Conservation (phyloP, 2,329 filamentous ascomycete genomes). For the Epichloe typhina region DNA sequence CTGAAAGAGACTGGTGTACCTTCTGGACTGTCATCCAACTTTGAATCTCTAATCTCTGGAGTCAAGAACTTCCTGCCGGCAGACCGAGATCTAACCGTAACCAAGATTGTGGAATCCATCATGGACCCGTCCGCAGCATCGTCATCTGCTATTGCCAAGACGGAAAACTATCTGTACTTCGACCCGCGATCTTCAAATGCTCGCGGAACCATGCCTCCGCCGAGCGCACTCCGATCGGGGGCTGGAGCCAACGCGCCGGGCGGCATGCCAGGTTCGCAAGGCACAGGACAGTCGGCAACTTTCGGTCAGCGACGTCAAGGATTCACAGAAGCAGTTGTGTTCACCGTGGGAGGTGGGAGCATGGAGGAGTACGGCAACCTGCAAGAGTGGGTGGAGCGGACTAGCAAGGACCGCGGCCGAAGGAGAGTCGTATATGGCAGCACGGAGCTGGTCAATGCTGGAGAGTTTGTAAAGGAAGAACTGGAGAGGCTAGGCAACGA, state of each 20-base stretch:
- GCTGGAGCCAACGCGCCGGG: slow-evolving; percentile 30
- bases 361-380: slow-evolving; percentile 99
- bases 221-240: slow-evolving; percentile 42
- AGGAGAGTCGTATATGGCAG: slow-evolving; percentile 89
- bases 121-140: slow-evolving; percentile 91
- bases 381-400: slow-evolving; percentile 86
- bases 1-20: slow-evolving; percentile 83
- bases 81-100: slow-evolving; percentile 90
- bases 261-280: slow-evolving; percentile 35
- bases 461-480: slow-evolving; percentile 52
- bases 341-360: slow-evolving; percentile 87
- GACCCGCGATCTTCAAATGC: slow-evolving; percentile 90
- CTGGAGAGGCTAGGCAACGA: slow-evolving; percentile 50
- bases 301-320: slow-evolving; percentile 87
- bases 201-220: slow-evolving; percentile 77
- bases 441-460: slow-evolving; percentile 65
- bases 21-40: slow-evolving; percentile 56
- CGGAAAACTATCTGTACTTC: slow-evolving; percentile 93
- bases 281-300: slow-evolving; percentile 58
- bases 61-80: slow-evolving; percentile 97
- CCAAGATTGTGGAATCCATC: slow-evolving; percentile 94
- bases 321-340: slow-evolving; percentile 84
- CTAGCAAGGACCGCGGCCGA: slow-evolving; percentile 50
- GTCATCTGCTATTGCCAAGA: slow-evolving; percentile 87
- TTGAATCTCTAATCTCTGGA: slow-evolving; percentile 86